Conservation (phyloP, 2,329 filamentous ascomycete species). For the Fusarium compactum region DNA sequence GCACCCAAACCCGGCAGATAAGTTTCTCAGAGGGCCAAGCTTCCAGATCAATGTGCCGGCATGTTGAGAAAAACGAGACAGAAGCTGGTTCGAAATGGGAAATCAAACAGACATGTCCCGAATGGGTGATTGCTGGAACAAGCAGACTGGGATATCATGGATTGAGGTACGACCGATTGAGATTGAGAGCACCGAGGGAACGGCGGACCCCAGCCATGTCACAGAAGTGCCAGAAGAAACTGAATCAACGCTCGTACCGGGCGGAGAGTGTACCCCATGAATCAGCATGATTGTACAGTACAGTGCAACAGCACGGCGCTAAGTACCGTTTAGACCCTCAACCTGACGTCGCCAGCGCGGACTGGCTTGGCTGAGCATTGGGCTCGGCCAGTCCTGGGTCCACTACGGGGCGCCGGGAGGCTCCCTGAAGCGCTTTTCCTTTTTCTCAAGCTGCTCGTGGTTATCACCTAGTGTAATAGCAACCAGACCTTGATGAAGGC, state of each 20-base stretch:
- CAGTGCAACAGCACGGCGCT: conserved; percentile 40
- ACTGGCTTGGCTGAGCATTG: conserved; percentile 35
- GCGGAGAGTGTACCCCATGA: conserved; percentile 16
- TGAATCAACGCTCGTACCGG: conserved; percentile 34
- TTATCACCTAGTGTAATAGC: conserved; percentile 1
- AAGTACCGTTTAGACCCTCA: conserved; percentile 35
- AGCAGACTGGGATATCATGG: conserved; percentile 8
- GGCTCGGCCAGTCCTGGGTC: conserved; percentile 33
- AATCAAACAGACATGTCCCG: conserved; percentile 20
- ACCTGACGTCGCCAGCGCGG: conserved; percentile 38
- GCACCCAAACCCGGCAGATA: not conserved
- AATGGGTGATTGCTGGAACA: conserved; percentile 19
- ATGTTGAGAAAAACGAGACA: conserved; percentile 33
- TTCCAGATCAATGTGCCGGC: not conserved
- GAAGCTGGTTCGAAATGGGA: conserved; percentile 29
- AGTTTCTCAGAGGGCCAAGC: not conserved
- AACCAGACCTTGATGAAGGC: conserved; percentile 4
- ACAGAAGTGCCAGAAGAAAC: conserved; percentile 27
- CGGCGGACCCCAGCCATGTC: conserved; percentile 35
- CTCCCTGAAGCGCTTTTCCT: conserved; percentile 17
- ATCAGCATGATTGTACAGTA: conserved; percentile 19
- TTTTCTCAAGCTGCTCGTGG: conserved; percentile 24
- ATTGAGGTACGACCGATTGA: conserved; percentile 5
- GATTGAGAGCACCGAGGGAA: conserved; percentile 43
- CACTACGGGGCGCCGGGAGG: conserved; percentile 32